These are phyloP conservation scores for Acorus calamus DNA, from an alignment of 106 monocot genomes.

Conservation along the genomic window DNA sequence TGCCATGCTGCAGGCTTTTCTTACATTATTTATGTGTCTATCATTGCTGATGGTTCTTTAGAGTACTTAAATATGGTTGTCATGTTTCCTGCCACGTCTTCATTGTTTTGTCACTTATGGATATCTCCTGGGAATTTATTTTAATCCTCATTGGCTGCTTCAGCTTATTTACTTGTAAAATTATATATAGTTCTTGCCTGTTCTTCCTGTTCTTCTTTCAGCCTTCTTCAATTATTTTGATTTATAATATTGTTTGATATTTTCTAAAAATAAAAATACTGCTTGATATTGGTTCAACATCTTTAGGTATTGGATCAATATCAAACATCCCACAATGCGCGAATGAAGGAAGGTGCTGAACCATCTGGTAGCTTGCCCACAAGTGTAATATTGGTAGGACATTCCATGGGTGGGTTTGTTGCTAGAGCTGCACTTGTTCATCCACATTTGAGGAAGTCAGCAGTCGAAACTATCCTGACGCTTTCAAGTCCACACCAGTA, in stretches of 20 bases:
- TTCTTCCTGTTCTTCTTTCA: background rate
- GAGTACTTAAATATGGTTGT: too few species aligned
- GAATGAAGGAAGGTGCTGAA: slow-evolving; percentile 37
- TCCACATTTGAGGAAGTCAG: slow-evolving; percentile 56
- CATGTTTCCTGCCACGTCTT: too few species aligned
- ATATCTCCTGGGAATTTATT: too few species aligned
- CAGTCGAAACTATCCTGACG: slow-evolving; percentile 86
- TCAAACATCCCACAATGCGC: slow-evolving; percentile 44
- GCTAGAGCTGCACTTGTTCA: slow-evolving; percentile 85
- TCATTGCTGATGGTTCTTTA: too few species aligned
- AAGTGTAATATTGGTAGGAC: slow-evolving; percentile 90
- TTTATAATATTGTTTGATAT: background rate
- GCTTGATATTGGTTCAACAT: background rate
- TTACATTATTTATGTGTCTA: too few species aligned
- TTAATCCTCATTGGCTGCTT: too few species aligned
- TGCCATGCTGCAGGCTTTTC: too few species aligned
- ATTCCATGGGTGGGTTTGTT: slow-evolving; percentile 99
- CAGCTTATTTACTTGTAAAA: too few species aligned
- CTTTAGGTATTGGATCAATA: slow-evolving; percentile 88
- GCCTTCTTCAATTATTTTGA: too few species aligned
- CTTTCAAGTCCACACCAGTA: slow-evolving; percentile 98
- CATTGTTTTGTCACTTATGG: too few species aligned
- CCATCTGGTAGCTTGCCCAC: slow-evolving; percentile 46
- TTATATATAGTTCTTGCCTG: too few species aligned
- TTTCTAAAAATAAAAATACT: background rate